phyloP scores from a whole-genome alignment of 2,329 filamentous ascomycete genomes.

The Bretziella fagacearum region DNA sequence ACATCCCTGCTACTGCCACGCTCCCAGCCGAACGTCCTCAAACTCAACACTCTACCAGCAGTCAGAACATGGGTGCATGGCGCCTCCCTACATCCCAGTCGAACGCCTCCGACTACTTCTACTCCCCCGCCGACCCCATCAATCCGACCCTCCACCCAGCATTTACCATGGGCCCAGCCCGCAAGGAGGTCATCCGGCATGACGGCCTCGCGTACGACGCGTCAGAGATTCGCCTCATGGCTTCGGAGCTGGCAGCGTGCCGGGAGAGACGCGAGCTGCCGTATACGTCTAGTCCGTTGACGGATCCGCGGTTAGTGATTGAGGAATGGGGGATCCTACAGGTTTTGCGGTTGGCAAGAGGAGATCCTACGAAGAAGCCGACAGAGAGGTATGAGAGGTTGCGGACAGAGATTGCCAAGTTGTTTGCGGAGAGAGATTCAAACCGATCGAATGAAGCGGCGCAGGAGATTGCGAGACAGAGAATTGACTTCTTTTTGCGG shows the following conservation, averaged over 20 bases:
- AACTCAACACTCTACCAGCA: background rate
- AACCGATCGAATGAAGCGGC: slow-evolving; percentile 16
- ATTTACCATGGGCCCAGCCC: background rate
- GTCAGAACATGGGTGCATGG: too few relatives aligned
- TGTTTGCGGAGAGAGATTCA: slow-evolving; percentile 23
- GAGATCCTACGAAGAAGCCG: slow-evolving; percentile 14
- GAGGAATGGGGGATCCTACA: slow-evolving; percentile 22
- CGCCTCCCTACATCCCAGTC: background rate
- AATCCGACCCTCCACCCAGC: background rate
- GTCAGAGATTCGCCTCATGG: slow-evolving; percentile 21
- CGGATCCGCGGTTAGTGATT: slow-evolving; percentile 18
- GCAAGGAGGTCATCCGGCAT: slow-evolving; percentile 1
- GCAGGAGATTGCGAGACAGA: slow-evolving; percentile 17
- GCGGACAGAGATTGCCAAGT: slow-evolving; percentile 21
- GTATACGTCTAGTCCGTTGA: slow-evolving; percentile 18
- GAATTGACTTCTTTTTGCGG: slow-evolving; percentile 18
- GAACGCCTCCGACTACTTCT: background rate
- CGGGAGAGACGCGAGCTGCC: slow-evolving; percentile 22
- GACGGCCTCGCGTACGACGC: slow-evolving; percentile 11
- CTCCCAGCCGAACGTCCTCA: background rate
- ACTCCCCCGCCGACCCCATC: background rate
- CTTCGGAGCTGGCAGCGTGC: slow-evolving; percentile 19
- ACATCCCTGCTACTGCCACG: background rate
- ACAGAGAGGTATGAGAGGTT: slow-evolving; percentile 18
- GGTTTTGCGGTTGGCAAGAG: slow-evolving; percentile 19